phyloP scores from a whole-genome alignment of 345 rosid genomes.

The Lumnitzera racemosa region DNA sequence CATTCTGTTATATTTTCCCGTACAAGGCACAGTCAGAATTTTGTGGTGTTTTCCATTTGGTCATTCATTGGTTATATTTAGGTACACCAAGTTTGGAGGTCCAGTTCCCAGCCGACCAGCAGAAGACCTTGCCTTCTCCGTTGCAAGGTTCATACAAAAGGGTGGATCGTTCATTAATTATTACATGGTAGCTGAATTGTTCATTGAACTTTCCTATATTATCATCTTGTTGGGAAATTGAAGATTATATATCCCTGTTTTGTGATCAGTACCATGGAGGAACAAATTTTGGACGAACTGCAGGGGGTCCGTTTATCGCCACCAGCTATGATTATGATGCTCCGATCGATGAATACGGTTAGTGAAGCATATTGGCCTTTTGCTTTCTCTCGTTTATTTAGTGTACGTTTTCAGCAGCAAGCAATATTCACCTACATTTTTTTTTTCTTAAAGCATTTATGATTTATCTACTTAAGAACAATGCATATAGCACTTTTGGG shows the following conservation, averaged over 20 bases:
- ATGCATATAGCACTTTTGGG: too few relatives aligned
- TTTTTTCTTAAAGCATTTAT: not conserved
- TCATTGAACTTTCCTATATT: constrained; percentile 6
- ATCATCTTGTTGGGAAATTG: constrained; percentile 3
- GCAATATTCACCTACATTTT: not conserved
- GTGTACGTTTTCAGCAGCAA: not conserved
- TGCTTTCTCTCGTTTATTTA: not conserved
- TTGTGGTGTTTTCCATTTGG: not conserved
- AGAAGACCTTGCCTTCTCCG: constrained; percentile 94
- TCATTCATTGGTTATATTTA: constrained; percentile 14
- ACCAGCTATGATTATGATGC: constrained; percentile 98
- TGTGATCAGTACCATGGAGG: constrained; percentile 91
- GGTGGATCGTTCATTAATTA: constrained; percentile 95
- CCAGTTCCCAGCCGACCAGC: constrained; percentile 87
- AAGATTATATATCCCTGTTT: constrained; percentile 9
- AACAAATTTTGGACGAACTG: constrained; percentile 97
- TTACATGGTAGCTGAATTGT: constrained; percentile 61
- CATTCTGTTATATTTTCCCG: not conserved
- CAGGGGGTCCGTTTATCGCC: constrained; percentile 99
- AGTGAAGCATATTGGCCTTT: constrained; percentile 8
- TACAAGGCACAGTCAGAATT: not conserved
- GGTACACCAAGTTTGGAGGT: constrained; percentile 98
- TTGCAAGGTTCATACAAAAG: constrained; percentile 91
- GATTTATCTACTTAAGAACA: too few relatives aligned
- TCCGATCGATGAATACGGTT: constrained; percentile 96